Evolutionary conservation across 306 rosid genomes (phyloP).

Genomic region (Pueraria montana): DNA sequence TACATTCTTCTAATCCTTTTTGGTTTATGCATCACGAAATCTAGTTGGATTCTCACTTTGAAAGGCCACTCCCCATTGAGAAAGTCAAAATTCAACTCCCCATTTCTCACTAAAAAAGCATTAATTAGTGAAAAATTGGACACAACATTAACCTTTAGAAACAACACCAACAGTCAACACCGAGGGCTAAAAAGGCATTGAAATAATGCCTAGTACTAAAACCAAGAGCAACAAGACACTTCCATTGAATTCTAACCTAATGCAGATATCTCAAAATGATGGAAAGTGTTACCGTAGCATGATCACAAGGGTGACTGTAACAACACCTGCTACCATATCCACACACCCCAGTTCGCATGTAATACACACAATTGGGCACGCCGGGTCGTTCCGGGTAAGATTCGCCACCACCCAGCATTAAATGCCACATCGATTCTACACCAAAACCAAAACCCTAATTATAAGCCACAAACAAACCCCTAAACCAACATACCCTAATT

Average conservation of each 20-base stretch:
- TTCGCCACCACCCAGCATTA: conserved; percentile 65
- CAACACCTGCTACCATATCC: conserved; percentile 91
- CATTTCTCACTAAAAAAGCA: neutral
- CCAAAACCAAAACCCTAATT: conserved; percentile 52
- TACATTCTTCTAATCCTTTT: neutral
- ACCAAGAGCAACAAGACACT: conserved; percentile 23
- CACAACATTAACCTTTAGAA: neutral
- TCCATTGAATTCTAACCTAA: conserved; percentile 40
- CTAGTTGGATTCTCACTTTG: neutral
- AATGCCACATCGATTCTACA: conserved; percentile 88
- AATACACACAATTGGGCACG: conserved; percentile 82
- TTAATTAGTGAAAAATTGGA: neutral
- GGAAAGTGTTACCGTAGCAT: conserved; percentile 73
- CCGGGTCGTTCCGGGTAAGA: conserved; percentile 87
- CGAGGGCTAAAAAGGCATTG: neutral
- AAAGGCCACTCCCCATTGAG: neutral
- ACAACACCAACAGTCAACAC: neutral
- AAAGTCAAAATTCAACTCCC: neutral
- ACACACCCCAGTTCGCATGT: conserved; percentile 89
- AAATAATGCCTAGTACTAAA: neutral
- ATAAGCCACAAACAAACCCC: conserved; percentile 41
- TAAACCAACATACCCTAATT: conserved; percentile 9
- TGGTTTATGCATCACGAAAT: conserved; percentile 14
- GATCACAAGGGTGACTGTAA: conserved; percentile 89
- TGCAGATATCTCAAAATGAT: conserved; percentile 32